Evolutionary conservation across 768 basidiomycete species (phyloP), one percentile per base, ranked within the genome.

Genomic region (Leccinum imitatum): DNA sequence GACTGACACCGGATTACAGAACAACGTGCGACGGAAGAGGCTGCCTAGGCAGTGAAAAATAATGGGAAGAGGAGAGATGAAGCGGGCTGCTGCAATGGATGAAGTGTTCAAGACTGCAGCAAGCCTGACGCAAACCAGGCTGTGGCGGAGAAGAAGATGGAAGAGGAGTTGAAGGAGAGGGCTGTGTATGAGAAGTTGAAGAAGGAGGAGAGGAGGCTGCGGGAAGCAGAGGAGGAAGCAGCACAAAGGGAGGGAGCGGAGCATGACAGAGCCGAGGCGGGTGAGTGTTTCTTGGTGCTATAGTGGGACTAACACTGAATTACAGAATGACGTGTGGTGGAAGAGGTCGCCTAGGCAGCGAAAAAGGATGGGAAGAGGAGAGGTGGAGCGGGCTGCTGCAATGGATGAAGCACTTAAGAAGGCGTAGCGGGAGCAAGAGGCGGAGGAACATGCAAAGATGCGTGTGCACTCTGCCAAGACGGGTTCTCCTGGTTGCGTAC

Each of bases 181-280:
- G 80, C 80, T 63, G 77, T 79, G 60, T 76, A 85, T 63, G 87
- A 84, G 68, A 87, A 85, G 71, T 81, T 89, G 73, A 75, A 48
- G 37, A 84, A 82, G 64, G 75, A 72, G 39, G 80, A 81, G 64
- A 79, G 76, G 54, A 63, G 65, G 14, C 48, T 57, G 44, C 71
- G 73, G 62, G 69, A 57, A 0, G 64, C 69, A 30, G 65, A 57
- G 2, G 23, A 23, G 23, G 23, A 23, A 23, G 59, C 65, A 1
- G 63, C 6, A 1, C 63, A 61, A 55, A 27, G 61, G 44, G 69
- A 23, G 23, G 23, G 1, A 23, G 23, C 3, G 60, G 82, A 80
- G 46, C 80, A 79, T 59, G 71, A 60, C 41, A 74, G 79, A 46
- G 54, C 69, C 31, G 85, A 81, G 71, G 84, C 73, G 62, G 86